Percentiles rank a stretch among this genome's conserved stretches.
phyloP scores from a whole-genome alignment of 2,329 filamentous ascomycete species.

The Colletotrichum spinosum region DNA sequence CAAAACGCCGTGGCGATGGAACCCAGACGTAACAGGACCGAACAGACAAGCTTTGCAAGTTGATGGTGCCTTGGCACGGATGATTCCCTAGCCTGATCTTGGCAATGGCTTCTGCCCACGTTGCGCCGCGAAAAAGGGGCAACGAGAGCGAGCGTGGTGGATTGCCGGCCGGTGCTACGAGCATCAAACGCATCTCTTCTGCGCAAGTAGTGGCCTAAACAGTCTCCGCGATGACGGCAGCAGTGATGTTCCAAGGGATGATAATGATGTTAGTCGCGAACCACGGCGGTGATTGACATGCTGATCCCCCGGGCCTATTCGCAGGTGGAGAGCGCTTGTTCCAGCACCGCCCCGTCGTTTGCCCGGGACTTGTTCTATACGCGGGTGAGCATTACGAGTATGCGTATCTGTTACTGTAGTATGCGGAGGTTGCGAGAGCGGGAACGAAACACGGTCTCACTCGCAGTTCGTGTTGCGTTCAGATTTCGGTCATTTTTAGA shows the following conservation, averaged over 20 bases:
- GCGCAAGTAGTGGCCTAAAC: background rate
- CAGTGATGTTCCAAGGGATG: background rate
- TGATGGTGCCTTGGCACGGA: conserved; percentile 33
- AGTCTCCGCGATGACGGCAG: conserved; percentile 28
- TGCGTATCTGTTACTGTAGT: too few relatives aligned
- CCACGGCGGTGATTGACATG: conserved; percentile 1
- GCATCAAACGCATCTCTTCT: background rate
- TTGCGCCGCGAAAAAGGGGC: background rate
- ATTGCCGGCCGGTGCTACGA: background rate
- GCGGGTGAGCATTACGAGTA: conserved; percentile 14
- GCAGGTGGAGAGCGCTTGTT: conserved; percentile 15
- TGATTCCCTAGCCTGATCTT: conserved; percentile 21
- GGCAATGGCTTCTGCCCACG: conserved; percentile 16
- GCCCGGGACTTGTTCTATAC: conserved; percentile 11
- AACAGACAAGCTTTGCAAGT: conserved; percentile 33
- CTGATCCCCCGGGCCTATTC: conserved; percentile 3
- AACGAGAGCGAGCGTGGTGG: background rate
- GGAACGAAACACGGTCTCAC: conserved; percentile 17
- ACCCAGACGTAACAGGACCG: background rate
- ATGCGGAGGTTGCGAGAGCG: conserved; percentile 22
- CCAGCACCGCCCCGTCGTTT: conserved; percentile 22
- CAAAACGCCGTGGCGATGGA: conserved; percentile 6
- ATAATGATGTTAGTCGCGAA: background rate
- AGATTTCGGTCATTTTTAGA: conserved; percentile 11
- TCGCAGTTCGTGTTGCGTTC: background rate